Percentiles rank a stretch among this genome's conserved stretches.
These are phyloP conservation scores for Babesia divergens DNA, from an alignment of 169 alveolate species.

Conservation along the genomic window DNA sequence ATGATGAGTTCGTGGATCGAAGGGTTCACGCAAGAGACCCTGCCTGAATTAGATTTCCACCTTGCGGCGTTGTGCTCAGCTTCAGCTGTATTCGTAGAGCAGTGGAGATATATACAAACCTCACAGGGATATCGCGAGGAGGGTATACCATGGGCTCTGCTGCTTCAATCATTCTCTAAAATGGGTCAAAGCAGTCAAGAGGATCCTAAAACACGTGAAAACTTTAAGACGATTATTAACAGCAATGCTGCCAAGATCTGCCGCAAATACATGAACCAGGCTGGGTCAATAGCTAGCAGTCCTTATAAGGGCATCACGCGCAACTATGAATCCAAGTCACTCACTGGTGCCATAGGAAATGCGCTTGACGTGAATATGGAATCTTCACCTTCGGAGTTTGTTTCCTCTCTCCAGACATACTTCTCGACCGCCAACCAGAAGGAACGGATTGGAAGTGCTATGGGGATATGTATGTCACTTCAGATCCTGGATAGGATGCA, in stretches of 20 bases:
- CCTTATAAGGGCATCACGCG: conserved; percentile 44
- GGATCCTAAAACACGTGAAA: conserved; percentile 10
- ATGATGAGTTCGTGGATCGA: conserved; percentile 17
- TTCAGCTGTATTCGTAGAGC: conserved; percentile 44
- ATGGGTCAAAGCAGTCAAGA: conserved; percentile 46
- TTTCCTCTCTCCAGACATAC: conserved; percentile 31
- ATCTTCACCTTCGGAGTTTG: conserved; percentile 35
- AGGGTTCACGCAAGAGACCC: not conserved
- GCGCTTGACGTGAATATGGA: conserved; percentile 51
- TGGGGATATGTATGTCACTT: conserved; percentile 51
- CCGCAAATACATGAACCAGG: conserved; percentile 57
- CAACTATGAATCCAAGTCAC: conserved; percentile 36
- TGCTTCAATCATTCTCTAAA: conserved; percentile 53
- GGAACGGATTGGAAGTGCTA: conserved; percentile 30
- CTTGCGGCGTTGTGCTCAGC: conserved; percentile 57
- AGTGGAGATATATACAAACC: conserved; percentile 50
- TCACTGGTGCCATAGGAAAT: conserved; percentile 62
- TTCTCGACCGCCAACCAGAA: conserved; percentile 21
- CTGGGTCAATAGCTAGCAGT: conserved; percentile 42
- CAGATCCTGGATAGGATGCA: conserved; percentile 52
- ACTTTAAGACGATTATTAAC: conserved; percentile 39
- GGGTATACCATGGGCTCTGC: conserved; percentile 39
- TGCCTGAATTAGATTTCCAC: conserved; percentile 27
- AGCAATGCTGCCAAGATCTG: conserved; percentile 42
- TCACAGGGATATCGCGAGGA: conserved; percentile 45